Conservation (phyloP, 768 basidiomycete species). For the Tephrocybe rancida region DNA sequence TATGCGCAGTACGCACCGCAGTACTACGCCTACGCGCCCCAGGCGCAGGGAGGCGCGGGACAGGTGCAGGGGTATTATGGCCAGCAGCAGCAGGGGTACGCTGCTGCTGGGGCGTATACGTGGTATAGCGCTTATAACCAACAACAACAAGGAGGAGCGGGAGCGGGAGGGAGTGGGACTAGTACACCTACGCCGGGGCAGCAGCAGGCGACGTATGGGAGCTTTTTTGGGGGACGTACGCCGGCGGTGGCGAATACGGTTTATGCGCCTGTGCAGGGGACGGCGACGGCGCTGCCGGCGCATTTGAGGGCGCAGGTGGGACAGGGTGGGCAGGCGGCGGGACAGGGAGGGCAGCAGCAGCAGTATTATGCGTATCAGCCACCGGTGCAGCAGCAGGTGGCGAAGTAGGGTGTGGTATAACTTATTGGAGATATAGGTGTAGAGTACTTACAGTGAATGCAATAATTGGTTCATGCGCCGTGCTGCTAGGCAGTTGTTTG, state of each 20-base stretch:
- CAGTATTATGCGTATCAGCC: slow-evolving; percentile 29
- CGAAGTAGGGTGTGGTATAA: not conserved
- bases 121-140: slow-evolving; percentile 34
- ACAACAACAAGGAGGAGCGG: slow-evolving; percentile 8
- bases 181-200: slow-evolving; percentile 45
- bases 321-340: no score
- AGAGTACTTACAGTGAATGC: no score
- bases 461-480: no score
- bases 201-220: slow-evolving; percentile 24
- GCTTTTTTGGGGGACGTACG: slow-evolving; percentile 23
- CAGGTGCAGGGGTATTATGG: slow-evolving; percentile 35
- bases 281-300: slow-evolving; percentile 31
- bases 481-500: no score
- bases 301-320: slow-evolving; percentile 30
- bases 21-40: slow-evolving; percentile 19
- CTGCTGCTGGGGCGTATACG: slow-evolving; percentile 30
- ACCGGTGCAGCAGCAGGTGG: slow-evolving; percentile 6
- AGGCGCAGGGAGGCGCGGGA: slow-evolving; percentile 1
- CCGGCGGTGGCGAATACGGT: slow-evolving; percentile 31
- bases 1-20: slow-evolving; percentile 40
- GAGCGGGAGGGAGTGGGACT: slow-evolving; percentile 37
- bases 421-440: no score
- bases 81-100: slow-evolving; percentile 39
- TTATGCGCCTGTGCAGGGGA: slow-evolving; percentile 11
- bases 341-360: slow-evolving; percentile 18